Percentiles rank a stretch among this genome's conserved stretches.
These are phyloP conservation scores for Solanum acaule DNA, from an alignment of 257 asterid species.

Conservation along the genomic window DNA sequence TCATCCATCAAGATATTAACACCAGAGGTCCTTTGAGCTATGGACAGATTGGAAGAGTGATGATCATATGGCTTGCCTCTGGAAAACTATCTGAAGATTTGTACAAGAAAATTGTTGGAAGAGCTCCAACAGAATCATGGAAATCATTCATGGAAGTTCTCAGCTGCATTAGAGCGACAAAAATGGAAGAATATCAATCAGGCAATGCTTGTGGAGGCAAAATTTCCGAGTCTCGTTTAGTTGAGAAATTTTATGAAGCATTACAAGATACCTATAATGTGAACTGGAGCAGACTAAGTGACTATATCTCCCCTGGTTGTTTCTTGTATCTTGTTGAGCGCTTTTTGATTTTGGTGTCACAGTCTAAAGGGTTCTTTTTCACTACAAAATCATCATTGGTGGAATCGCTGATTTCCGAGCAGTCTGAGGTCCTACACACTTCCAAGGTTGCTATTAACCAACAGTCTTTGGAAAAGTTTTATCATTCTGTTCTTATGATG, in stretches of 20 bases:
- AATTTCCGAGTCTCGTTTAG: background rate
- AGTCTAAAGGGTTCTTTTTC: constrained; percentile 20
- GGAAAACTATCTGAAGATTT: constrained; percentile 15
- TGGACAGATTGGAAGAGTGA: constrained; percentile 34
- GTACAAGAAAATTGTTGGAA: constrained; percentile 7
- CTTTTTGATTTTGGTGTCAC: constrained; percentile 30
- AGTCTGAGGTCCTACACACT: constrained; percentile 7
- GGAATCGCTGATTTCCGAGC: constrained; percentile 24
- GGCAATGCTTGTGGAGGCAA: background rate
- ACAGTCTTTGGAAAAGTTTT: background rate
- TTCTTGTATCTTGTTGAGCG: constrained; percentile 57
- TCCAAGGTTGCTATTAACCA: background rate
- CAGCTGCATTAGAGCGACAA: background rate
- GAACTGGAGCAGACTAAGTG: constrained; percentile 13
- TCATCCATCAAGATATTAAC: constrained; percentile 4
- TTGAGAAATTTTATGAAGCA: constrained; percentile 13
- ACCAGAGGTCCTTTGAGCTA: constrained; percentile 4
- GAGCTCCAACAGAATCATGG: constrained; percentile 16
- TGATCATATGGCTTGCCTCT: constrained; percentile 33
- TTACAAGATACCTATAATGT: constrained; percentile 21
- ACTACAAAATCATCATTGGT: constrained; percentile 35
- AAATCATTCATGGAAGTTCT: constrained; percentile 26
- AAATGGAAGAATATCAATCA: background rate
- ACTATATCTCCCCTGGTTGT: constrained; percentile 44
- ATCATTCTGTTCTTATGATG: background rate